Evolutionary conservation across 1,284 basidiomycete species (phyloP).

Genomic region (Apiotrichum sp.): DNA sequence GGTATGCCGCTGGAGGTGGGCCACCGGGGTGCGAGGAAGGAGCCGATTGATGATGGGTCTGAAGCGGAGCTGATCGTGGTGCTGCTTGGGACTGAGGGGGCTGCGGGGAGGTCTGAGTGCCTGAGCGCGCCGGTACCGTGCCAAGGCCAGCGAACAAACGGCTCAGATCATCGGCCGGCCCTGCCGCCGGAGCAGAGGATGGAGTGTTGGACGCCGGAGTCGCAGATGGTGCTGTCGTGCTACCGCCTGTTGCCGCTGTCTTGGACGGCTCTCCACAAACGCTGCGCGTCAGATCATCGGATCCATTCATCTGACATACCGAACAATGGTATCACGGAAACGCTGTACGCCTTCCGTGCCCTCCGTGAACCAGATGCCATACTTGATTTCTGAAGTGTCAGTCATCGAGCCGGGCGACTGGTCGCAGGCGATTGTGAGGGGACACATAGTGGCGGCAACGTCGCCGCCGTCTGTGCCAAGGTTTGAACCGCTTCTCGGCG

Average conservation of each 20-base stretch:
- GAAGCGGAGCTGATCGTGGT: background rate
- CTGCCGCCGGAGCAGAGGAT: background rate
- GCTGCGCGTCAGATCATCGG: slow-evolving; percentile 13
- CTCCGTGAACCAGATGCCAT: slow-evolving; percentile 40
- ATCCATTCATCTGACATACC: slow-evolving; percentile 15
- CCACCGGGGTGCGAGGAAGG: background rate
- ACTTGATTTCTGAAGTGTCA: slow-evolving; percentile 11
- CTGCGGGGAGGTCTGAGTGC: background rate
- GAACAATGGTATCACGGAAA: slow-evolving; percentile 28
- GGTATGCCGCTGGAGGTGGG: background rate
- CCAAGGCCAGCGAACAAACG: slow-evolving; percentile 37
- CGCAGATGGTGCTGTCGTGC: background rate
- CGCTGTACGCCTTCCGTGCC: slow-evolving; percentile 23
- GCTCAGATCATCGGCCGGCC: slow-evolving; percentile 24
- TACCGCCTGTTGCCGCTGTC: background rate
- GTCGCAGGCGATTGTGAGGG: too few relatives aligned
- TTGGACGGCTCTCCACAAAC: slow-evolving; percentile 36
- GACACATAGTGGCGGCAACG: too few relatives aligned
- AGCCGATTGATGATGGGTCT: background rate
- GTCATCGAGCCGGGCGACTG: background rate
- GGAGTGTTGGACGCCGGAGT: background rate
- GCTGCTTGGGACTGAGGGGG: background rate
- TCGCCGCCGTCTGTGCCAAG: too few relatives aligned
- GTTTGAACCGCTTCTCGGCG: too few relatives aligned
- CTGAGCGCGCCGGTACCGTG: slow-evolving; percentile 9